Evolutionary conservation across 208 protist species (phyloP).

Genomic region (Trypanosoma brucei): DNA sequence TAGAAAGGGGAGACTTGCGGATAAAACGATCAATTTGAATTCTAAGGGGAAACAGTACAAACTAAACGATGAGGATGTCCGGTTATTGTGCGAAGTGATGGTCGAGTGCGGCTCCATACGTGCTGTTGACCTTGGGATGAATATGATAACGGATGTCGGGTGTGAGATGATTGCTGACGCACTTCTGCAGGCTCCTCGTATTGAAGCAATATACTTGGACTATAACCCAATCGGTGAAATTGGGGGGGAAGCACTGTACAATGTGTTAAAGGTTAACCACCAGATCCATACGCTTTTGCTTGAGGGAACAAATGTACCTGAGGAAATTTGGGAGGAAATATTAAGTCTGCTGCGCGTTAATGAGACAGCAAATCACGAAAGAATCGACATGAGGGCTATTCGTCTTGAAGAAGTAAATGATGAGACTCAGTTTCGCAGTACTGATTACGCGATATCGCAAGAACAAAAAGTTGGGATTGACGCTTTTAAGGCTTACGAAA

Average conservation of each 20-base stretch:
- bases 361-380: slow-evolving; percentile 39
- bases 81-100: slow-evolving; percentile 53
- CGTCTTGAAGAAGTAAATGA: slow-evolving; percentile 51
- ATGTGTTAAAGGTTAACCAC: slow-evolving; percentile 74
- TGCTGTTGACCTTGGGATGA: slow-evolving; percentile 68
- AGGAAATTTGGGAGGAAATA: slow-evolving; percentile 67
- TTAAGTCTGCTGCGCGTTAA: slow-evolving; percentile 80
- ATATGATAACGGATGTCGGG: slow-evolving; percentile 64
- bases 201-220: slow-evolving; percentile 71
- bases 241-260: slow-evolving; percentile 70
- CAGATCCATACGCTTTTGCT: slow-evolving; percentile 61
- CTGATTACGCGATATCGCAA: slow-evolving; percentile 67
- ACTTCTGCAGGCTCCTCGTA: slow-evolving; percentile 63
- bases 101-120: slow-evolving; percentile 35
- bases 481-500: slow-evolving; percentile 36
- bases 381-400: slow-evolving; percentile 50
- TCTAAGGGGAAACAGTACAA: slow-evolving; percentile 30
- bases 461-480: slow-evolving; percentile 41
- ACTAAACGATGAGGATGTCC: slow-evolving; percentile 67
- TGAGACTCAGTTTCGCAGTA: slow-evolving; percentile 60
- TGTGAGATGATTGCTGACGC: slow-evolving; percentile 72
- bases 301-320: slow-evolving; percentile 49
- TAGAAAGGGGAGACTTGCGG: slow-evolving; percentile 31
- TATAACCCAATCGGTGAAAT: slow-evolving; percentile 65
- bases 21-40: slow-evolving; percentile 65